Base-by-base conservation (phyloP, 257 asterid species). In the Petrea volubilis region DNA sequence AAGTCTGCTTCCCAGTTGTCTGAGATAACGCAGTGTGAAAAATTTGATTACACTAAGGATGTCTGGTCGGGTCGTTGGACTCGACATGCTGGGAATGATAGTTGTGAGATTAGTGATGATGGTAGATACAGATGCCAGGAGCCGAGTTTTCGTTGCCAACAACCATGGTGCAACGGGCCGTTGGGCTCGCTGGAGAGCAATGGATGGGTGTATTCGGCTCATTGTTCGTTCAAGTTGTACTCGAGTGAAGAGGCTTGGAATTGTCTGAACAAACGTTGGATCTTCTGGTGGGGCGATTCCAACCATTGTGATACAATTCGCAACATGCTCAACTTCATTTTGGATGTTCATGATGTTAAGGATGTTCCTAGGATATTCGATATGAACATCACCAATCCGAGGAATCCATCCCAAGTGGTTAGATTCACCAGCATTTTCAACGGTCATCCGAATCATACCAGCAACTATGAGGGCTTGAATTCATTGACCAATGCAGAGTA, bases 201-300 rank as follows among this genome's bases (percentile, higher is more conserved):
- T 47, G 98, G 99, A 18, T 95, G 99, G 97, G 83, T 87, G 4
- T 95, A 92, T 79, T 90, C 99, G 1, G 33, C 98, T 55, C 98
- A 94, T 79, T 95, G 99, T 70, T 92, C 99, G 10, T 92, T 95
- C 77, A 82, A 87, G 70, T n/a, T 92, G 77, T 80, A 84, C 36
- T 56, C 73, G 0, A 67, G 66, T 12, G 67, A 78, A 59, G 84
- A 84, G 11, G 95, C 97, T 0, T 92, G 99, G 98, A 77, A 67
- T 21, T 83, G 96, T 60, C 63, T 90, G 77, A 80, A 49, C 40
- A 76, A 76, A 7, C 84, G 95, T 4, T 95, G 98, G 98, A 85
- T 95, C 44, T 95, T 95, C 71, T 92, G 98, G 99, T 95, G 98
- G 98, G 99, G 98, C 0, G 98, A 95, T 65, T 95, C 98, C 0